Evolutionary conservation across 306 rosid genomes (phyloP), one percentile per base, ranked within the genome.

Genomic region (Trifolium repens): DNA sequence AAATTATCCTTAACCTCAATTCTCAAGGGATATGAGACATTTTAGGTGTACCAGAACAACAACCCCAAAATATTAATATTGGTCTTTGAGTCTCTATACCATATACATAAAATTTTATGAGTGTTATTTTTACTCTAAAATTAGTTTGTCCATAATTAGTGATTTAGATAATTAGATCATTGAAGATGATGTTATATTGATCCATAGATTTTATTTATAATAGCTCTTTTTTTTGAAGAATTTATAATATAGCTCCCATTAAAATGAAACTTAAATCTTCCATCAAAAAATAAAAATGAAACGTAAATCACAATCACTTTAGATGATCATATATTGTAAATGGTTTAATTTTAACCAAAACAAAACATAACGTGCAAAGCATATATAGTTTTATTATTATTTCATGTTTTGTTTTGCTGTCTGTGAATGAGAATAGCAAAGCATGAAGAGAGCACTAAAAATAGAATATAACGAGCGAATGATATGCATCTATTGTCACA

Each of bases 401-500:
- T 53, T 53, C 27, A 53, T 22, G 24, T 19, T 55, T 13, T 55
- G 15, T 55, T 55, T 55, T 55, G 32, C 7, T 55, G 61, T 55
- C 15, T 22, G 5, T 46, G 52, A 46, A 46, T 46, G 52, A 46
- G 52, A 46, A 46, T 46, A 46, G 7, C 22, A 50, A 50, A 50
- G 55, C 22, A 50, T 50, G 37, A 24, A 55, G 13, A 22, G 7
- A 55, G 17, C 39, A 27, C 37, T 64, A 35, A 64, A 65, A 65
- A 32, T 61, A 61, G 43, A 32, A 32, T 32, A 17, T 61, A 30
- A 34, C 67, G 1, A 30, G 67, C 67, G 67, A 61, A 61, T 15
- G 15, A 61, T 8, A 12, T 58, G 63, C 63, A 58, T 58, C 63
- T 61, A 61, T 60, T 39, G 40, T 60, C 9, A 7, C 16, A 60